Evolutionary conservation across 2,329 filamentous ascomycete species (phyloP), one percentile per base, ranked within the genome.

Genomic region (Grosmannia huntii): DNA sequence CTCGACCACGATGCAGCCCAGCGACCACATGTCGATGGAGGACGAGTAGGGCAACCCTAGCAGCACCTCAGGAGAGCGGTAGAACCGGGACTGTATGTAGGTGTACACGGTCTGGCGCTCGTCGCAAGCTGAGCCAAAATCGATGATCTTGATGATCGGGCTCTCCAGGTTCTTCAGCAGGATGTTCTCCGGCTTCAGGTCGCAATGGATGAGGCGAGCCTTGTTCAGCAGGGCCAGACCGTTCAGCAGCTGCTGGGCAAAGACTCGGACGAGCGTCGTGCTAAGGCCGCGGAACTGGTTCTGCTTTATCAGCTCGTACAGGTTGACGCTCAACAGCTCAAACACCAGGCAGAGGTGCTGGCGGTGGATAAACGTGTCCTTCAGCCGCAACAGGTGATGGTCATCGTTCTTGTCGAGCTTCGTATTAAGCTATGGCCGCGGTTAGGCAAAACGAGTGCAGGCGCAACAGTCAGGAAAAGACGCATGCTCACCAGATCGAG

Each of bases 371-470:
- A 99, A 99, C 0, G 94, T 99, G 67, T 99, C 94, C 70, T 96
- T 96, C 51, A 99, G 78, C 60, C 94, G 86, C 58, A 99, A 77
- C 28, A 99, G 80, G 71, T 99, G 94, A 67, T 99, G 94, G 66
- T 99, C 94, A 67, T 99, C 94, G 67, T 97, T 97, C 75, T 97
- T 99, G 76, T 99, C 94, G 68, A 97, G 90, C 70, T 96, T 95
- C 63, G 90, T 96, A 71, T 99, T 99, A 68, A 99, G 82, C 89
- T 94, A 66, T 23, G 41, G 60, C 60, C 46, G 16, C n/a, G 19
- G 41, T 44, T n/a, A 44, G 41, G 19, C 27, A 11, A 46, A 59
- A 7, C 23, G 27, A 23, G 19, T 27, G 36, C 52, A 10, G 1
- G 19, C 49, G n/a, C 31, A 38, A 16, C 36, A 28, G 4, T n/a